Evolutionary conservation across 768 basidiomycete genomes (phyloP).

Genomic region (Lentinula edodes): DNA sequence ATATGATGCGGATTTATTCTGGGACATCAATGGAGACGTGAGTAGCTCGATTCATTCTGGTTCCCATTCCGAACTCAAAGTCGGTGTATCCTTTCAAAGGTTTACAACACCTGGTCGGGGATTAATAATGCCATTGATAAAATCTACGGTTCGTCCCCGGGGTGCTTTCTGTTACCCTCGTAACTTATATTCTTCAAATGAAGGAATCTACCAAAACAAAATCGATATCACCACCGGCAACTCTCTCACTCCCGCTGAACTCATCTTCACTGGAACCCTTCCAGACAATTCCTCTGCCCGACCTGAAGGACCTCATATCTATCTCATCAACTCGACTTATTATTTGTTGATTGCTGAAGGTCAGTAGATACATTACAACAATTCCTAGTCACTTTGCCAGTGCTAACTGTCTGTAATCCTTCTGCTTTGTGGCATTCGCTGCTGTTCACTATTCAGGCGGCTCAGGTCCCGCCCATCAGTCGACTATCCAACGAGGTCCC

Average conservation of each 20-base stretch:
- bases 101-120: conserved; percentile 32
- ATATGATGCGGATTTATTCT: conserved; percentile 36
- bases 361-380: conserved; percentile 2
- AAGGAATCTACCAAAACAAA: conserved; percentile 36
- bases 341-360: conserved; percentile 37
- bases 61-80: neutral
- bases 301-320: conserved; percentile 37
- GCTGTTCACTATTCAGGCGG: conserved; percentile 21
- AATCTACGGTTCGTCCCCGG: conserved; percentile 26
- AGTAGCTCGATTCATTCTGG: neutral
- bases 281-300: conserved; percentile 26
- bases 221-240: conserved; percentile 30
- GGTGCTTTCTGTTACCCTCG: neutral
- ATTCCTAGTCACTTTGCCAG: too few species aligned
- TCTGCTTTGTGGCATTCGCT: too few species aligned
- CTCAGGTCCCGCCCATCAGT: conserved; percentile 25
- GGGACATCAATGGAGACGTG: conserved; percentile 33
- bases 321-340: conserved; percentile 31
- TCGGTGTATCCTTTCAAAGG: conserved; percentile 12
- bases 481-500: conserved; percentile 32
- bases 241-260: conserved; percentile 27
- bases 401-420: too few species aligned
- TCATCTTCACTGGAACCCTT: conserved; percentile 32
- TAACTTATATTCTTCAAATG: neutral
- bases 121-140: conserved; percentile 34